phyloP scores from a whole-genome alignment of 805 yeast genomes.

The Komagataella ulmi region DNA sequence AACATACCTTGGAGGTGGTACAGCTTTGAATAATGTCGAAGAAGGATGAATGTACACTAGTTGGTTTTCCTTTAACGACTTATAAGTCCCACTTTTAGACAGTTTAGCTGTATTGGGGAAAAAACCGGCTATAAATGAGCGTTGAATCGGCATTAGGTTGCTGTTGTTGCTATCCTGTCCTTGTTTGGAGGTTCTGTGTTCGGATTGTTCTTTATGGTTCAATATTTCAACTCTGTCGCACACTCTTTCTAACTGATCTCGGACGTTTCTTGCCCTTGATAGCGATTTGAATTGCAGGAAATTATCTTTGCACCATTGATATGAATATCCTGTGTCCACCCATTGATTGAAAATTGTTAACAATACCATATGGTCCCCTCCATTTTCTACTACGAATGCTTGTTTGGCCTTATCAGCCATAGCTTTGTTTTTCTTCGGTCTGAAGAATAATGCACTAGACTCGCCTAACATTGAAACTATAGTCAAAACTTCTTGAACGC shows the following conservation, averaged over 20 bases:
- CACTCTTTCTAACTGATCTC: constrained; percentile 52
- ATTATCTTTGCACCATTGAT: constrained; percentile 77
- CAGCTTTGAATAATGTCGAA: constrained; percentile 46
- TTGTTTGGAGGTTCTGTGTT: constrained; percentile 9
- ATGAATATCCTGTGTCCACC: constrained; percentile 52
- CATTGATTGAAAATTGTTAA: constrained; percentile 70
- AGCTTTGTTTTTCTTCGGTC: constrained; percentile 56
- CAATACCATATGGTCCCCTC: constrained; percentile 73
- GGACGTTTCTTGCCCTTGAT: constrained; percentile 51
- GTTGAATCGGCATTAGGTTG: constrained; percentile 25
- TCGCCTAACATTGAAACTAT: constrained; percentile 79
- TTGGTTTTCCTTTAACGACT: constrained; percentile 51
- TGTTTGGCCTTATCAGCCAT: constrained; percentile 54
- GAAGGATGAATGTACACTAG: constrained; percentile 82
- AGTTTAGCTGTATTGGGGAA: constrained; percentile 55
- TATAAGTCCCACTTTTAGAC: constrained; percentile 49
- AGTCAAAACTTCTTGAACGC: constrained; percentile 56
- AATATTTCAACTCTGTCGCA: constrained; percentile 41
- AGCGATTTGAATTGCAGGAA: constrained; percentile 67
- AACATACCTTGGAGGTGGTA: constrained; percentile 64
- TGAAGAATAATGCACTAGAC: constrained; percentile 51
- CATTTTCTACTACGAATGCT: constrained; percentile 31
- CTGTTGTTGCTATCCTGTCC: constrained; percentile 5
- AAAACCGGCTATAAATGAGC: constrained; percentile 52
- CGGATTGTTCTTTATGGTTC: constrained; percentile 16